These are phyloP conservation scores for Mortierella hygrophila DNA, from an alignment of 192 early-diverging fungal species.

Conservation along the genomic window DNA sequence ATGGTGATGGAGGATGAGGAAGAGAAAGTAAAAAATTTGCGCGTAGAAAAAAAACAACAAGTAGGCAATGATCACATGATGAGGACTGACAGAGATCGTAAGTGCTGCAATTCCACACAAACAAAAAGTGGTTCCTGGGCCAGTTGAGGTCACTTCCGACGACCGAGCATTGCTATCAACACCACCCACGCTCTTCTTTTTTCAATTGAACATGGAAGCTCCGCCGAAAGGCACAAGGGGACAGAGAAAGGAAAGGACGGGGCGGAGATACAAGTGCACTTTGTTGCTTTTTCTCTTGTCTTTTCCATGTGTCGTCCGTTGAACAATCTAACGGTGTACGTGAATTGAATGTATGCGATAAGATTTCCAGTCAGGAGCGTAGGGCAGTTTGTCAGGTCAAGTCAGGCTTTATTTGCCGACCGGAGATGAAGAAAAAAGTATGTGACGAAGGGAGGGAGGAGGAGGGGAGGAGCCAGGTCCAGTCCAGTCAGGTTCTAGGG, in stretches of 20 bases:
- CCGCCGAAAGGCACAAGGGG: neutral
- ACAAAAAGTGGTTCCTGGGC: neutral
- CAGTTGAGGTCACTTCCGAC: too few species aligned
- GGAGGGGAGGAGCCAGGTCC: neutral
- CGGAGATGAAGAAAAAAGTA: neutral
- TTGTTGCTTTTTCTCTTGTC: neutral
- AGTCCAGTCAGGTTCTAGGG: neutral
- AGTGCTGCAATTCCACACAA: neutral
- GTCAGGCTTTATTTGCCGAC: neutral
- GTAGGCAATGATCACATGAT: neutral
- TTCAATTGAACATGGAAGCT: neutral
- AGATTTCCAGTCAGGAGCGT: neutral
- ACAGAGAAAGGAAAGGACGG: neutral
- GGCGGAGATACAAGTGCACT: neutral
- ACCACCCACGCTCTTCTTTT: neutral
- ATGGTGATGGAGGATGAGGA: neutral
- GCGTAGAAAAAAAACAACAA: neutral
- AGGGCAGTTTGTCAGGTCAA: neutral
- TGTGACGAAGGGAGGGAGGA: neutral
- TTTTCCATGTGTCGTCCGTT: neutral
- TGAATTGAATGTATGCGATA: neutral
- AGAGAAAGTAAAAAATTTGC: neutral
- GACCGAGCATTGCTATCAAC: neutral
- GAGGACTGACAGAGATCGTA: neutral
- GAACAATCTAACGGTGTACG: neutral